Percentiles rank a stretch among this genome's conserved stretches.
These are phyloP conservation scores for Arabis hirsuta DNA, from an alignment of 345 rosid genomes.

Conservation along the genomic window DNA sequence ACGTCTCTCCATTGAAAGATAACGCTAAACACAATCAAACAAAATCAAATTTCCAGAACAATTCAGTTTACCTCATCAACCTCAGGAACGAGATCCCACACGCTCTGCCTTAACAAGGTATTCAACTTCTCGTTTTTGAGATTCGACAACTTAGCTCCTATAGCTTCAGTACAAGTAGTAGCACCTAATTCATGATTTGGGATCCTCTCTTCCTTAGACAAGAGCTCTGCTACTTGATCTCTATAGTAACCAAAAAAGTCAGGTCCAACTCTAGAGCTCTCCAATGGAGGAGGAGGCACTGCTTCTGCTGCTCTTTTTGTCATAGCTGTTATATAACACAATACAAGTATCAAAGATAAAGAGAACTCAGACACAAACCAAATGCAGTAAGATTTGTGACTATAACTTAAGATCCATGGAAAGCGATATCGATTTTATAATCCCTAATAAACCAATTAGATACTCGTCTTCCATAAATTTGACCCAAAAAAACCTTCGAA, in stretches of 20 bases:
- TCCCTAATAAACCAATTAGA: neutral
- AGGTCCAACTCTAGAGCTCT: slow-evolving; percentile 11
- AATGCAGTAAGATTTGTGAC: neutral
- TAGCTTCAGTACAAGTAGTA: slow-evolving; percentile 18
- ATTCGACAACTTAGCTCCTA: slow-evolving; percentile 39
- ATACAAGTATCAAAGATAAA: slow-evolving; percentile 5
- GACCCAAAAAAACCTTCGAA: neutral
- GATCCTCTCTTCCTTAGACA: slow-evolving; percentile 35
- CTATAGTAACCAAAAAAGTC: slow-evolving; percentile 30
- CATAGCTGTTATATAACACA: slow-evolving; percentile 26
- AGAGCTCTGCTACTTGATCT: slow-evolving; percentile 33
- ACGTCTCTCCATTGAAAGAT: neutral
- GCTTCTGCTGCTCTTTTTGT: slow-evolving; percentile 30
- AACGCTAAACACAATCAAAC: slow-evolving; percentile 11
- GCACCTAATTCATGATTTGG: neutral
- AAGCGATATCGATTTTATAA: neutral
- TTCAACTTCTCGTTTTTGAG: slow-evolving; percentile 36
- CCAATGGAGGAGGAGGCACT: slow-evolving; percentile 29
- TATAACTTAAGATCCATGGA: neutral
- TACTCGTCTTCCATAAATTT: slow-evolving; percentile 6
- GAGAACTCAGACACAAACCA: neutral
- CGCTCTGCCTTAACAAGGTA: slow-evolving; percentile 36
- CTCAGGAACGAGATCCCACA: slow-evolving; percentile 20
- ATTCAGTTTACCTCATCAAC: slow-evolving; percentile 36
- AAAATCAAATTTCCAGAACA: neutral